Base-by-base conservation (phyloP, 805 yeast genomes). In the Zygosaccharomyces rouxii region DNA sequence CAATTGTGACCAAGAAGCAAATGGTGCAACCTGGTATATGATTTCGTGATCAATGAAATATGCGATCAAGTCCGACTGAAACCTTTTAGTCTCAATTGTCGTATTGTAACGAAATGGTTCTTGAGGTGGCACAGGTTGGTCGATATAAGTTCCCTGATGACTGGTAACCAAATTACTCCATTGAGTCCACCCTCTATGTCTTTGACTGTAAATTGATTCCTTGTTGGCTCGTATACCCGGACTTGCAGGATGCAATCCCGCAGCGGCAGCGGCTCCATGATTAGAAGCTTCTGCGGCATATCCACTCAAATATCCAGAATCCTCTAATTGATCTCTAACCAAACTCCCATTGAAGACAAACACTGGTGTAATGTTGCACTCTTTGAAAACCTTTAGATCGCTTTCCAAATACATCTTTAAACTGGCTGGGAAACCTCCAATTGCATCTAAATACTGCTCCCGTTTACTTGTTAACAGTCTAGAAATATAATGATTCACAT, bases 1-100 rank as follows among this genome's bases (percentile, higher is more conserved):
- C 57, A 94, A 72, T 67, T 92, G 97, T 35, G 83, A 77, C 69
- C 89, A 81, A 0, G 97, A 80, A 38, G 81, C 75, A 61, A 81
- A 89, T 4, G 98, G 98, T 30, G 96, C 85, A 10, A 89, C 79
- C 48, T 89, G 67, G 61, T 77, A 90, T 50, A 83, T 84, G 10
- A 87, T 68, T 2, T 71, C 76, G 42, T 75, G 71, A 18, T 74
- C 76, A 31, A 75, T 73, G 49, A 92, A 78, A 47, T 78, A 76
- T 21, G 72, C 68, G 49, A 86, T 71, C 52, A 89, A 71, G 53
- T 81, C 83, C 46, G 74, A 70, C 47, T 76, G 65, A 60, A 81
- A 76, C 3, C 80, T 73, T 50, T 76, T 71, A 14, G 76, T 55
- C 2, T 76, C 74, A 42, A 81, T 66, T 0, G 81, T 77, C 7